Percentiles rank a stretch among this genome's conserved stretches.
Evolutionary conservation across 139 green algal genomes (phyloP).

Genomic region (Eudorina sp.): DNA sequence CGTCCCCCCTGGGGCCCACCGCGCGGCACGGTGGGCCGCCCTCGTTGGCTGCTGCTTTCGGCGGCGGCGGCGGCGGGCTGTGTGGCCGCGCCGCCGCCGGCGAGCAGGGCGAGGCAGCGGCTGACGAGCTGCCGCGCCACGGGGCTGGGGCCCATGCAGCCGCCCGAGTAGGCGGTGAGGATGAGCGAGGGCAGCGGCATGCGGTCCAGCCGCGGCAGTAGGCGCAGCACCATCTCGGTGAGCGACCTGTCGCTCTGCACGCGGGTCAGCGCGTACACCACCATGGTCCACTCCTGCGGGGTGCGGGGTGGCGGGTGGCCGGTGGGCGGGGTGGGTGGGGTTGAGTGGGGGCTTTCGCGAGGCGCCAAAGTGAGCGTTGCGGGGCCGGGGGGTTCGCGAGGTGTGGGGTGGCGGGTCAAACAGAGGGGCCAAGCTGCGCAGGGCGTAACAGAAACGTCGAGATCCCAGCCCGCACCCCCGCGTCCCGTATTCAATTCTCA

Average conservation of each 20-base stretch:
- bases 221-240: not conserved
- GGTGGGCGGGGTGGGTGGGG: too few relatives aligned
- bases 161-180: conserved; percentile 24
- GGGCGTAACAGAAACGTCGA: too few relatives aligned
- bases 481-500: too few relatives aligned
- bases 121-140: not conserved
- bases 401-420: too few relatives aligned
- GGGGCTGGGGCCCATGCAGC: conserved; percentile 31
- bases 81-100: not conserved
- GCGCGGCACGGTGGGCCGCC: too few relatives aligned
- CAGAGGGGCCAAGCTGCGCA: too few relatives aligned
- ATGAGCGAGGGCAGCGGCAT: conserved; percentile 32
- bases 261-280: conserved; percentile 36
- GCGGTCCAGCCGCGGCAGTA: conserved; percentile 36
- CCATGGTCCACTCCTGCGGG: conserved; percentile 58
- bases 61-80: not conserved
- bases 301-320: not conserved
- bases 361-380: too few relatives aligned
- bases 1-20: too few relatives aligned
- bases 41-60: not conserved
- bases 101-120: conserved; percentile 29
- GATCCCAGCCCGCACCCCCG: too few relatives aligned
- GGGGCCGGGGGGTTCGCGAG: too few relatives aligned
- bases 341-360: too few relatives aligned
- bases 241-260: conserved; percentile 27